Evolutionary conservation across 192 early-diverging fungal species (phyloP).

Genomic region (Phlyctochytrium planicorne): DNA sequence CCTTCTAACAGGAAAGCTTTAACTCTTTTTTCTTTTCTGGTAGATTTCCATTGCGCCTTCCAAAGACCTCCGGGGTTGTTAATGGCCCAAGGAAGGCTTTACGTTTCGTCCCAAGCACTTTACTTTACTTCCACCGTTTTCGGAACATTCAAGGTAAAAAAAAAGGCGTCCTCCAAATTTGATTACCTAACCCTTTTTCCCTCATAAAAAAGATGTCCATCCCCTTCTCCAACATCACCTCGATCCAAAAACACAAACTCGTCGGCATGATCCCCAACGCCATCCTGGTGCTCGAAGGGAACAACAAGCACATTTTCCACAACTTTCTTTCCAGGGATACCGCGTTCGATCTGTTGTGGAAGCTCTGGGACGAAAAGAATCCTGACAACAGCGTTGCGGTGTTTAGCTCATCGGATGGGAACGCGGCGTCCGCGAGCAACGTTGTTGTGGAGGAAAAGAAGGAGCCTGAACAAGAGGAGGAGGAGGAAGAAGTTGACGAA

Average conservation of each 20-base stretch:
- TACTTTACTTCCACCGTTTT: neutral
- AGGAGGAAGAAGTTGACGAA: no score
- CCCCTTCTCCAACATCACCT: neutral
- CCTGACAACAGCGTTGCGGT: no score
- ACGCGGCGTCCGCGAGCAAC: no score
- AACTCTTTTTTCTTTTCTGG: no score
- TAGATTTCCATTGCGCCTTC: neutral
- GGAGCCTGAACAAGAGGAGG: no score
- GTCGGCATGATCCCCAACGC: neutral
- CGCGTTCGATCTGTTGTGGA: neutral
- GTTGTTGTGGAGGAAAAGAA: no score
- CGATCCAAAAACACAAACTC: neutral
- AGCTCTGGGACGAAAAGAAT: no score
- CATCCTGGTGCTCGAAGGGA: neutral
- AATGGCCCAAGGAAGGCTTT: neutral
- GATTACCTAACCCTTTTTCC: neutral
- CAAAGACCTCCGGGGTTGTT: slow-evolving; percentile 1
- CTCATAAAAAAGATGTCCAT: neutral
- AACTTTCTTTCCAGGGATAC: neutral
- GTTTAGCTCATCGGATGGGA: no score
- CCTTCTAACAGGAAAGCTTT: no score
- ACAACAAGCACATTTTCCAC: slow-evolving; percentile 1
- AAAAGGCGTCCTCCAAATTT: neutral
- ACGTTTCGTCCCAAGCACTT: neutral
- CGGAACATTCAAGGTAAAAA: neutral